These are phyloP conservation scores for Cyphellophora europaea DNA, from an alignment of 2,329 filamentous ascomycete genomes.

Conservation along the genomic window DNA sequence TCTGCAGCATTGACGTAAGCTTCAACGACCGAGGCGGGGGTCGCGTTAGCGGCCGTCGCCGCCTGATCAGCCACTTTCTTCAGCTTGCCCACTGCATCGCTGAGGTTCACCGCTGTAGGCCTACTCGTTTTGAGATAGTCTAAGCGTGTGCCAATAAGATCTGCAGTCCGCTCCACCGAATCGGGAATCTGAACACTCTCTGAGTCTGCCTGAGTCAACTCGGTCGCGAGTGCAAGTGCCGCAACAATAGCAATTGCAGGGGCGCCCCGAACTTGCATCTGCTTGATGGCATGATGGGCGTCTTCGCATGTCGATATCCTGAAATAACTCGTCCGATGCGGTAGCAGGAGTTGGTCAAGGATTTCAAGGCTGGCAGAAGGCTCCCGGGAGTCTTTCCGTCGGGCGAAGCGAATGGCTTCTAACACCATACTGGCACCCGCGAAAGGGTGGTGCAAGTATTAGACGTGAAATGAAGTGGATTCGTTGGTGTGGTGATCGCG, in stretches of 20 bases:
- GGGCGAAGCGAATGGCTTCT: slow-evolving; percentile 52
- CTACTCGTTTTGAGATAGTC: slow-evolving; percentile 82
- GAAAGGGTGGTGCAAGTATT: too few relatives aligned
- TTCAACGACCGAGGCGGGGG: slow-evolving; percentile 45
- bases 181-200: slow-evolving; percentile 33
- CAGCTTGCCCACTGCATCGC: slow-evolving; percentile 77
- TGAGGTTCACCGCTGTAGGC: slow-evolving; percentile 89
- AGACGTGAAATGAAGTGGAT: too few relatives aligned
- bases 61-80: slow-evolving; percentile 50
- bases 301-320: slow-evolving; percentile 45
- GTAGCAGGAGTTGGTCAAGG: slow-evolving; percentile 54
- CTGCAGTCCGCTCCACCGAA: slow-evolving; percentile 49
- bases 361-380: slow-evolving; percentile 38
- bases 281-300: slow-evolving; percentile 57
- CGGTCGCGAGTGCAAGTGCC: slow-evolving; percentile 76
- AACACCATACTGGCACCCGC: slow-evolving; percentile 33
- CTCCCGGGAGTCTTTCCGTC: slow-evolving; percentile 28
- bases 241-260: slow-evolving; percentile 98
- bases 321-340: slow-evolving; percentile 50
- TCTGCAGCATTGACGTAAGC: slow-evolving; percentile 75
- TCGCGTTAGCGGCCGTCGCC: slow-evolving; percentile 23
- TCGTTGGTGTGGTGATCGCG: too few relatives aligned
- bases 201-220: slow-evolving; percentile 49
- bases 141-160: slow-evolving; percentile 65
- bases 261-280: slow-evolving; percentile 62